Percentiles rank a stretch among this genome's conserved stretches.
Conservation (phyloP, 2,329 filamentous ascomycete genomes). For the Neonectria ditissima region DNA sequence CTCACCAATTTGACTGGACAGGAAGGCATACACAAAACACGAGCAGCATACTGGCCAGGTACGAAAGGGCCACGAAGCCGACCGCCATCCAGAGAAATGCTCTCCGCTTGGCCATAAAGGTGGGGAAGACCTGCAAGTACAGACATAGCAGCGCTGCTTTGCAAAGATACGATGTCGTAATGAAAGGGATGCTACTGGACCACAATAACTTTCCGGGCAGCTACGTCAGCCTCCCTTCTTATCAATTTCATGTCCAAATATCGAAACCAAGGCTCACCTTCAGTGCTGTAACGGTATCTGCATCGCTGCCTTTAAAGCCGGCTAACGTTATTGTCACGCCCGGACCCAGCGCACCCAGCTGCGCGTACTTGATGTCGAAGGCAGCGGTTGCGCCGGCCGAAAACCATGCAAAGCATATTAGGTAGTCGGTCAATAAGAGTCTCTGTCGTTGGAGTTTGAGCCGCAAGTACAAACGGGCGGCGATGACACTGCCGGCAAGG, state of each 20-base stretch:
- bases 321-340: slow-evolving; percentile 16
- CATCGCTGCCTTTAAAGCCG: slow-evolving; percentile 13
- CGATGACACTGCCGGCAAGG: slow-evolving; percentile 22
- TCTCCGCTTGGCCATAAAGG: not conserved
- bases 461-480: slow-evolving; percentile 32
- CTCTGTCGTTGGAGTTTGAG: slow-evolving; percentile 24
- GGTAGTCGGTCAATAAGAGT: slow-evolving; percentile 16
- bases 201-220: slow-evolving; percentile 24
- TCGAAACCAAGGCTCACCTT: slow-evolving; percentile 24
- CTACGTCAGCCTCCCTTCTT: rapidly evolving
- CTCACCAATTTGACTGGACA: not conserved
- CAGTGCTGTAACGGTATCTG: slow-evolving; percentile 4
- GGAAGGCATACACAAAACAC: not conserved
- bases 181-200: slow-evolving; percentile 26
- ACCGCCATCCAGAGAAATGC: not conserved
- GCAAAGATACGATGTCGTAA: slow-evolving; percentile 34
- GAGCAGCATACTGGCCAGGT: not conserved
- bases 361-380: slow-evolving; percentile 9
- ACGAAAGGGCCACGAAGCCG: not conserved
- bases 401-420: slow-evolving; percentile 34
- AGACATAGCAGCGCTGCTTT: slow-evolving; percentile 33
- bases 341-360: slow-evolving; percentile 21
- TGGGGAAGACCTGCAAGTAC: slow-evolving; percentile 21
- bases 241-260: no score
- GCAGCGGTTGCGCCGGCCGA: slow-evolving; percentile 1